Evolutionary conservation across 129 eudicot genomes (phyloP).

Genomic region (Helichrysum umbraculigerum): DNA sequence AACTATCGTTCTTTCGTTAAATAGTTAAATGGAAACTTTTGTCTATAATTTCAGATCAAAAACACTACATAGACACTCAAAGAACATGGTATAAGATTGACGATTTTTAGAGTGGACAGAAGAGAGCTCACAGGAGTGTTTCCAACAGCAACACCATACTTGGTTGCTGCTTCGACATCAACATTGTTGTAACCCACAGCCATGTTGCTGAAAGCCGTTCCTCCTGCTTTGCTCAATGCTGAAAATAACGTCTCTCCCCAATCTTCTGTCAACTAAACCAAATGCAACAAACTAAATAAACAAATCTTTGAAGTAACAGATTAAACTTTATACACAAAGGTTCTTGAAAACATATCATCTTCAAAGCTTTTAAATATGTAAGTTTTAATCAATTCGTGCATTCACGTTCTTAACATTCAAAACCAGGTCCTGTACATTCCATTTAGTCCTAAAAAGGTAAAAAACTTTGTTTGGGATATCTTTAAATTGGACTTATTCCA

Average conservation of each 20-base stretch:
- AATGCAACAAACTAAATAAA: slow-evolving; percentile 10
- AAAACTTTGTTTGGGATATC: too few relatives aligned
- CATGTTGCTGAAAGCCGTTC: slow-evolving; percentile 97
- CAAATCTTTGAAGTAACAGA: neutral
- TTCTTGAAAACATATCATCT: neutral
- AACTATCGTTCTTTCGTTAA: too few relatives aligned
- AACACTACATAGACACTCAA: neutral
- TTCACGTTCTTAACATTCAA: too few relatives aligned
- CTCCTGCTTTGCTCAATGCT: slow-evolving; percentile 96
- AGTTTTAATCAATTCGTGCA: too few relatives aligned
- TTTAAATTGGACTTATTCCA: too few relatives aligned
- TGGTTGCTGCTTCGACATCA: slow-evolving; percentile 86
- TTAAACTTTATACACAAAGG: too few relatives aligned
- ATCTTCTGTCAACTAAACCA: slow-evolving; percentile 82
- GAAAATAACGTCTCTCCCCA: slow-evolving; percentile 99
- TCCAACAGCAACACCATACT: slow-evolving; percentile 96
- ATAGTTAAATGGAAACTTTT: too few relatives aligned
- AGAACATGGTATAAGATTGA: neutral
- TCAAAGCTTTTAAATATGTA: neutral
- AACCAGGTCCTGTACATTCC: too few relatives aligned
- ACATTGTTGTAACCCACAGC: slow-evolving; percentile 99
- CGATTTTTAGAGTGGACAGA: neutral
- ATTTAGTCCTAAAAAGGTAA: too few relatives aligned
- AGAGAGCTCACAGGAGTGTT: slow-evolving; percentile 84
- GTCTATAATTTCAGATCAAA: too few relatives aligned